Evolutionary conservation across 2,329 filamentous ascomycete genomes (phyloP).

Genomic region (Penicillium rolfsii): DNA sequence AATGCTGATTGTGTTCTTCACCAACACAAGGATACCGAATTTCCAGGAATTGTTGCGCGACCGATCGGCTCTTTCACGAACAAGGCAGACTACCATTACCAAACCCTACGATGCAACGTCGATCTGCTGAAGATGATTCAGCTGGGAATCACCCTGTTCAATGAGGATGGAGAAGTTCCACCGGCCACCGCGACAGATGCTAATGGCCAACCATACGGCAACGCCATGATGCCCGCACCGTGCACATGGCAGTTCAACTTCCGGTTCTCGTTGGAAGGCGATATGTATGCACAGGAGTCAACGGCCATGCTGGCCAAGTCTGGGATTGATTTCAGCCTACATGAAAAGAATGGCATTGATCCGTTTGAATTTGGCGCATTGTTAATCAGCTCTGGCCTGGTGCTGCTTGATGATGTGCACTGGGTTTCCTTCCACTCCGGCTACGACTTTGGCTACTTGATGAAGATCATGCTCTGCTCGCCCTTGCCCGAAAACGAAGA

Average conservation of each 20-base stretch:
- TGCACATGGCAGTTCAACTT: conserved; percentile 99
- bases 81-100: conserved; percentile 98
- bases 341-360: conserved; percentile 88
- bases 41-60: conserved; percentile 93
- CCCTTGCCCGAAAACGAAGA: conserved; percentile 85
- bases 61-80: conserved; percentile 93
- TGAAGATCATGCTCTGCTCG: conserved; percentile 85
- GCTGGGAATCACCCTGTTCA: conserved; percentile 91
- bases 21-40: conserved; percentile 80
- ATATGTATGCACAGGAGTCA: conserved; percentile 97
- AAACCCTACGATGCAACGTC: conserved; percentile 95
- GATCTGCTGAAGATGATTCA: conserved; percentile 98
- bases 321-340: conserved; percentile 86
- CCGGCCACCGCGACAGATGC: conserved; percentile 66
- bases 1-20: conserved; percentile 21
- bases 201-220: conserved; percentile 54
- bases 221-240: conserved; percentile 64
- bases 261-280: conserved; percentile 87
- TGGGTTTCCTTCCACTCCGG: conserved; percentile 98
- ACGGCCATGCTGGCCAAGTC: conserved; percentile 88
- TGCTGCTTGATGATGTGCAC: conserved; percentile 82
- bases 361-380: conserved; percentile 85
- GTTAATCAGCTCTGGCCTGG: conserved; percentile 88
- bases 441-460: conserved; percentile 97
- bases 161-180: conserved; percentile 83